Evolutionary conservation across 306 rosid species (phyloP), one percentile per base, ranked within the genome.

Genomic region (Prunus dulcis): DNA sequence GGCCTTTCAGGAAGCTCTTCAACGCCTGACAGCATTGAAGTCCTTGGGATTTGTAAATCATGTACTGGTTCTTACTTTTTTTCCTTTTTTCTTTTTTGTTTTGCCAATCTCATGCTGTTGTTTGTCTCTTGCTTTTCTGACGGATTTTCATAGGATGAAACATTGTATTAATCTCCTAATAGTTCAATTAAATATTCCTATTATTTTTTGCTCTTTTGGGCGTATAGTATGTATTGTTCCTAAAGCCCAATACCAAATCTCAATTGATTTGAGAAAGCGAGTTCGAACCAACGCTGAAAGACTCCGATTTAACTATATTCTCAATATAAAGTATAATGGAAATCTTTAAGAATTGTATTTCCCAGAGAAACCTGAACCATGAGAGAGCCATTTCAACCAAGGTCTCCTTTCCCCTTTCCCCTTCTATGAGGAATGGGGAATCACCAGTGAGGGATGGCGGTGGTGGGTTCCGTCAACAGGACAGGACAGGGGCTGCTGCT

Each of bases 1-100:
- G 98, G 60, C 98, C 98, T 81, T 92, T 95, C 85, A 81, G 97
- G 82, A 95, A 92, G 87, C 93, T 92, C 78, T 92, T 95, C 79
- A 95, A 92, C 80, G 84, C 97, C 20, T 93, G 79, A 91, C 41
- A 28, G 51, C 41, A 18, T 47, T 6, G 18, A 61, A 67, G 27
- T 15, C 18, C 18, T 43, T 2, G 27, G 12, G 34, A 41, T 49
- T 14, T 34, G 67, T 74, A 58, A 20, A 57, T 61, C 67, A 38
- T 62, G 53, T 34, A 38, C 43, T 52, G 38, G 52, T 17, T 22
- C n/a, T 15, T 6, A 8, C 0, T 10, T 58, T 30, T 3, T 28
- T 15, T 2, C 3, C 23, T 22, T 57, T 41, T 56, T 15, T 6
- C 15, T 9, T 32, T 23, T 68, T 69, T 62, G 11, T 17, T 13